Evolutionary conservation across 2,329 filamentous ascomycete genomes (phyloP), one percentile per base, ranked within the genome.

Genomic region (Ophiostoma sp.): DNA sequence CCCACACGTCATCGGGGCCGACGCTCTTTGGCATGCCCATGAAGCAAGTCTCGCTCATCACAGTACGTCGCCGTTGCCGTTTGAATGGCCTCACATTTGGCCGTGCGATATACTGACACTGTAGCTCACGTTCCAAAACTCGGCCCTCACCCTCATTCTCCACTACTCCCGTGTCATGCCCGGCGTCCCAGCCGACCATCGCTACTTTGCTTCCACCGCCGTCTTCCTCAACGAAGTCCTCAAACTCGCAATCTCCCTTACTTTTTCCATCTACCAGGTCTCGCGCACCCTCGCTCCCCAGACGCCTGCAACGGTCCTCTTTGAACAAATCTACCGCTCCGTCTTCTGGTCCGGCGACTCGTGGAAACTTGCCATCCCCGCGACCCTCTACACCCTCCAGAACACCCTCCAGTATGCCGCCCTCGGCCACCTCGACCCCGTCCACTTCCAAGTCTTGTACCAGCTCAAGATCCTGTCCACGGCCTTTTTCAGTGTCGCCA

Each of bases 81-180:
- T 36, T 57, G 44, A 15, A 68, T 35, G 15, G 52, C 39, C 2
- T 15, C 23, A 33, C 23, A 3, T 68, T 4, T 27, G 17, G 64
- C 57, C 1, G 13, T 10, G 3, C n/a, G 20, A 15, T 27, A 6
- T 76, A 75, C 77, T 65, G 31, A 76, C 69, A 39, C 3, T 72
- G 60, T 76, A 94, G 91, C 85, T 94, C 76, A 92, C 89, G 36
- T 87, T 92, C 73, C 90, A 94, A 81, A 94, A 94, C 78, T 93
- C 90, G 8, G 89, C 88, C 35, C 83, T 94, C 72, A 93, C 93
- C 72, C 81, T 94, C 74, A 86, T 97, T 70, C 91, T 97, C 85
- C 94, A 97, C 81, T 97, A 98, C 80, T 97, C 94, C 39, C 88
- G 94, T 74, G 89, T 96, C 72, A 97, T 97, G 94, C 91, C 93